phyloP scores from a whole-genome alignment of 371 early-diverging fungal genomes.

The Aphelidium insulamus region DNA sequence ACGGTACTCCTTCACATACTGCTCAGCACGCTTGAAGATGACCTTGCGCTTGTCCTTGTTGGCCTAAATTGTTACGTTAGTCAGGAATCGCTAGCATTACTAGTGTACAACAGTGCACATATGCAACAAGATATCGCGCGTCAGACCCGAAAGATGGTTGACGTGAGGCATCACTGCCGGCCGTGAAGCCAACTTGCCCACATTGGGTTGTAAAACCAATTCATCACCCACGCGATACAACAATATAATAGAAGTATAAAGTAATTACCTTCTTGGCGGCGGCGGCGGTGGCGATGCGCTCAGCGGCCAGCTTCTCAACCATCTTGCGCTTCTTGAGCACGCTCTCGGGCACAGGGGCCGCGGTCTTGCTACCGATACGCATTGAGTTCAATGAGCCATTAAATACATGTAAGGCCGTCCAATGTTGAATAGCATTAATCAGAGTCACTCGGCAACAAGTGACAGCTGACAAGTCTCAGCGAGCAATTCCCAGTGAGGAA shows the following conservation, averaged over 20 bases:
- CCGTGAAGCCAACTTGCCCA: constrained; percentile 22
- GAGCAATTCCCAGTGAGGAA: too few species aligned
- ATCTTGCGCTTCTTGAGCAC: constrained; percentile 90
- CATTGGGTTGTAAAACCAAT: constrained; percentile 9
- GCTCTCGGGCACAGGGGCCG: constrained; percentile 81
- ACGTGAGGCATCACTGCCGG: too few species aligned
- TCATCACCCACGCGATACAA: constrained; percentile 4
- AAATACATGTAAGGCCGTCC: too few species aligned
- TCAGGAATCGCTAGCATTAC: background rate
- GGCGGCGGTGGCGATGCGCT: constrained; percentile 34
- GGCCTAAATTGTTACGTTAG: constrained; percentile 21
- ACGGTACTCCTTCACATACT: constrained; percentile 87
- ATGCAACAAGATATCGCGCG: background rate
- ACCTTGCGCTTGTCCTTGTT: constrained; percentile 62
- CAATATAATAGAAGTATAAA: constrained; percentile 1
- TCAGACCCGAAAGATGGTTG: constrained; percentile 59
- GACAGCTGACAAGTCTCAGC: too few species aligned
- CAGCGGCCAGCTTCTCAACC: constrained; percentile 57
- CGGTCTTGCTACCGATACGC: too few species aligned
- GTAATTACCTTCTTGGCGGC: constrained; percentile 51
- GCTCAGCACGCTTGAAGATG: constrained; percentile 93
- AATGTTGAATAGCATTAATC: too few species aligned
- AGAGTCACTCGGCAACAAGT: too few species aligned
- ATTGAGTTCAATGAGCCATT: too few species aligned
- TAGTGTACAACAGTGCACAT: constrained; percentile 2